These are phyloP conservation scores for Yarrowia sp. DNA, from an alignment of 805 yeast species.

Conservation along the genomic window DNA sequence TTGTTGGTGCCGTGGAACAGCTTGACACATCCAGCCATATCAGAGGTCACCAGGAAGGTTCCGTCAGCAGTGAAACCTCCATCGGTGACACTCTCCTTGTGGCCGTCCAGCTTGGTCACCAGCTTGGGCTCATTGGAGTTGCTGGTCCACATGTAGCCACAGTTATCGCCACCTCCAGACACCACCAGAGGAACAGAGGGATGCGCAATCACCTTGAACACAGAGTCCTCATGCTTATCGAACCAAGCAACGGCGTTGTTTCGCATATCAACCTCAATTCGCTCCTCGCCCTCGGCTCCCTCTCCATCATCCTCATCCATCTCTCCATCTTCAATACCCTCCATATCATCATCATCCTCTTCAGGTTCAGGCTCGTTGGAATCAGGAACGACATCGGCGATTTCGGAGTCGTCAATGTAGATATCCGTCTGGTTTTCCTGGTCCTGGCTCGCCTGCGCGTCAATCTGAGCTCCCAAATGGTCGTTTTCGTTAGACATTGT, in stretches of 20 bases:
- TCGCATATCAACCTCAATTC: slow-evolving; percentile 79
- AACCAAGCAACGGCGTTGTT: slow-evolving; percentile 90
- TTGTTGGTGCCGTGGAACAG: slow-evolving; percentile 74
- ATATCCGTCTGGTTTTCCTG: slow-evolving; percentile 23
- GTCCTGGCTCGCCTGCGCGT: slow-evolving; percentile 17
- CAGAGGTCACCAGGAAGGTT: slow-evolving; percentile 81
- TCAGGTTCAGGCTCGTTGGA: slow-evolving; percentile 27
- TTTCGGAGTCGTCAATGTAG: slow-evolving; percentile 26
- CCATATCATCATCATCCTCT: slow-evolving; percentile 33
- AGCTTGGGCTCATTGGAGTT: slow-evolving; percentile 75
- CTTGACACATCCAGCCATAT: slow-evolving; percentile 88
- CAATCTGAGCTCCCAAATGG: slow-evolving; percentile 13
- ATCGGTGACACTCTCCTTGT: slow-evolving; percentile 84
- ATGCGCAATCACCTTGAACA: slow-evolving; percentile 81
- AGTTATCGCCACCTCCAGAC: slow-evolving; percentile 96
- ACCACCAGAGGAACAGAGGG: slow-evolving; percentile 82
- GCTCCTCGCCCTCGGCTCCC: slow-evolving; percentile 17
- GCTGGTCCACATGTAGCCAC: slow-evolving; percentile 90
- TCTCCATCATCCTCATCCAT: not conserved
- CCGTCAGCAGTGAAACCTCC: slow-evolving; percentile 89
- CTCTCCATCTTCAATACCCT: slow-evolving; percentile 16
- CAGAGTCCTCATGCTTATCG: slow-evolving; percentile 87
- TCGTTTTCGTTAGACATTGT: not conserved
- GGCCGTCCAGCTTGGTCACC: slow-evolving; percentile 78
- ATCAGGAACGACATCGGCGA: slow-evolving; percentile 26